Evolutionary conservation across 441 rosid species (phyloP).

Genomic region (Corymbia citriodora): DNA sequence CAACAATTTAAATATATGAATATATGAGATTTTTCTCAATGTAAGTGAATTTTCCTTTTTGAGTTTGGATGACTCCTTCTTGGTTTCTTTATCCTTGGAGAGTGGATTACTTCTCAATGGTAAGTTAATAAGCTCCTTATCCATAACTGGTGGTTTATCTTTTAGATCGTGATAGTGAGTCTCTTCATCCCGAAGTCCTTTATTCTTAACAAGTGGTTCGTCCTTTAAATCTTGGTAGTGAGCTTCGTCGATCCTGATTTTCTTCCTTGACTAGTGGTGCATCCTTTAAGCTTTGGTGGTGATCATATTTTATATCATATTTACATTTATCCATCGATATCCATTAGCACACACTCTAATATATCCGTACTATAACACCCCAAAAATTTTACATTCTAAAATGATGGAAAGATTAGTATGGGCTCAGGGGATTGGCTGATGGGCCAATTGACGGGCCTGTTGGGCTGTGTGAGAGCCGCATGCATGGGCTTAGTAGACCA

Average conservation of each 20-base stretch:
- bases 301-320: too few relatives aligned
- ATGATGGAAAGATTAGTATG: too few relatives aligned
- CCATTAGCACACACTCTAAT: not conserved
- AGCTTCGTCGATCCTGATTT: not conserved
- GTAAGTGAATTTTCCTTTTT: not conserved
- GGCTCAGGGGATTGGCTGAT: too few relatives aligned
- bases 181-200: fast-evolving
- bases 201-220: too few relatives aligned
- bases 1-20: too few relatives aligned
- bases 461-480: too few relatives aligned
- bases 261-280: not conserved
- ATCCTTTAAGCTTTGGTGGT: too few relatives aligned
- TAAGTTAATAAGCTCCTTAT: not conserved
- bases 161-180: not conserved
- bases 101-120: not conserved
- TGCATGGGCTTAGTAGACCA: too few relatives aligned
- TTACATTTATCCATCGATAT: too few relatives aligned
- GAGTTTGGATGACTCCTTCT: not conserved
- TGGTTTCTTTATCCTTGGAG: not conserved
- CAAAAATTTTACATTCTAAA: too few relatives aligned
- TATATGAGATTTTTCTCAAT: not conserved
- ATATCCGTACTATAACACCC: too few relatives aligned
- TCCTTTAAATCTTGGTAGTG: not conserved
- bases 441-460: too few relatives aligned
- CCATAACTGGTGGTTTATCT: not conserved